Base-by-base conservation (phyloP, 1,139 yeast species). In the Taiozyma sp. region DNA sequence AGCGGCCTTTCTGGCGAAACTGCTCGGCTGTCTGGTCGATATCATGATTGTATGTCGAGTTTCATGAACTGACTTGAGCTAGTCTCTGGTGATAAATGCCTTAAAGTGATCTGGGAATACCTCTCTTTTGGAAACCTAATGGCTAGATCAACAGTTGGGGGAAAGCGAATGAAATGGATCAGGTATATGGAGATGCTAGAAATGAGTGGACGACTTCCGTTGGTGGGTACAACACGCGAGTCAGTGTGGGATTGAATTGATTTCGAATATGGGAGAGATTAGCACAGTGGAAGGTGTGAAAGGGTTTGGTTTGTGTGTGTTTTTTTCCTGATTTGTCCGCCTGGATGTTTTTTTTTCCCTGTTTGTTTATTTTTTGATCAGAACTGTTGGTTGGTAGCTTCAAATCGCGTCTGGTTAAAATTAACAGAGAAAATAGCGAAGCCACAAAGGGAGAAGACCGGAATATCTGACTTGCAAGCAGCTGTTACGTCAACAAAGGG, bases 1-100 rank as follows among this genome's bases (percentile, higher is more conserved):
- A n/a, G 64, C 64, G 8, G 64, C 64, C 19, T 53, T 57, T 43
- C 46, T 56, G 6, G 64, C 64, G 41, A 61, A 59, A 30, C 50
- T 52, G 34, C 37, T 26, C 41, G 41, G 41, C 41, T 37, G 41
- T 21, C 41, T 37, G 24, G 41, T 37, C 24, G 24, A n/a, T 37
- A 37, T 19, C 41, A 37, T 37, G 19, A 30, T 45, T 50, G 11
- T 43, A 40, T 37, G 22, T 47, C 19, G 34, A 37, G 41, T 16
- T 39, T 41, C 19, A 41, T 34, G 47, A 50, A 47, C 21, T 14
- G 13, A 9, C 35, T 44, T 6, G 19, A 32, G 35, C 19, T 32
- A 32, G 35, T 32, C 13, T 14, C 19, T 32, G 13, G 19, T 32
- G 35, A 32, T 32, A 32, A 30, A 32, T 32, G 19, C 19, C 19